phyloP scores from a whole-genome alignment of 208 protist species.

The Crithidia brevicula region DNA sequence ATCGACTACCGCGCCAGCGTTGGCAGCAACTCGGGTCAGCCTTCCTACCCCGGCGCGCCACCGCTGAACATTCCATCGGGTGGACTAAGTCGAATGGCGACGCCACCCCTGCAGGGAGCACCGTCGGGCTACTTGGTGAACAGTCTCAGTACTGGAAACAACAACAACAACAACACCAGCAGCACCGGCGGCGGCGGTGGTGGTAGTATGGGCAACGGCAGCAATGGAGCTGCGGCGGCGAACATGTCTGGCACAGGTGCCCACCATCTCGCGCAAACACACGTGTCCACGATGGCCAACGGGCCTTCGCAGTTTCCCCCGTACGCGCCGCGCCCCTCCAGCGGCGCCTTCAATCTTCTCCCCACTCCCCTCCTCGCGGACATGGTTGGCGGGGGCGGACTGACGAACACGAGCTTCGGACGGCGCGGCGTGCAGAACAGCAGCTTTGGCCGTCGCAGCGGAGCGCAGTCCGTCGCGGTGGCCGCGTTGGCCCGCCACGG shows the following conservation, averaged over 20 bases:
- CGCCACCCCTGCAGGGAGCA: not conserved
- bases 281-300: not conserved
- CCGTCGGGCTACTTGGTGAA: conserved; percentile 10
- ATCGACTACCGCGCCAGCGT: conserved; percentile 33
- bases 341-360: conserved; percentile 22
- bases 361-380: conserved; percentile 30
- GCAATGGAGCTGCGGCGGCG: not conserved
- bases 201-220: too few relatives aligned
- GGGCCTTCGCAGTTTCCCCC: conserved; percentile 1
- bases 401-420: conserved; percentile 36
- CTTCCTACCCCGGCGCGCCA: conserved; percentile 7
- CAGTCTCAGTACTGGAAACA: conserved; percentile 11
- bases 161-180: not conserved
- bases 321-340: conserved; percentile 10
- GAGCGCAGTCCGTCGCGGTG: not conserved
- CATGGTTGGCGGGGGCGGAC: conserved; percentile 24
- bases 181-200: too few relatives aligned
- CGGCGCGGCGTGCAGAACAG: conserved; percentile 26
- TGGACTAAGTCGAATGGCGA: not conserved
- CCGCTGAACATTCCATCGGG: conserved; percentile 9
- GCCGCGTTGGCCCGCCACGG: conserved; percentile 10
- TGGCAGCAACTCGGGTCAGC: not conserved
- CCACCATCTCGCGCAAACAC: not conserved
- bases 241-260: not conserved
- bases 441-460: conserved; percentile 23